These are phyloP conservation scores for Fusarium tricinctum DNA, from an alignment of 2,329 filamentous ascomycete species.

Conservation along the genomic window DNA sequence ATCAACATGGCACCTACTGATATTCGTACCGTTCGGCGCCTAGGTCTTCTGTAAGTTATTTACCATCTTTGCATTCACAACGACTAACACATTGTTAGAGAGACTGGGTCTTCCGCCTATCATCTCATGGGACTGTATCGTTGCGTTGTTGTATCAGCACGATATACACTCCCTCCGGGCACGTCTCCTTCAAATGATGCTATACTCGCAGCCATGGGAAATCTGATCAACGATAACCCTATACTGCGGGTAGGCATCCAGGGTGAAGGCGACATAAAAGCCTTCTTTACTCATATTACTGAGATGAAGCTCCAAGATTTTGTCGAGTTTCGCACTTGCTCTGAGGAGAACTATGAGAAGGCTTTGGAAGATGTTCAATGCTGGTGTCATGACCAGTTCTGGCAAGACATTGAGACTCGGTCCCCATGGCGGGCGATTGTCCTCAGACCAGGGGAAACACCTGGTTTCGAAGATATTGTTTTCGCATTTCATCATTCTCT, in stretches of 20 bases:
- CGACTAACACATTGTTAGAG: conserved; percentile 51
- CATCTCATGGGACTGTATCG: conserved; percentile 63
- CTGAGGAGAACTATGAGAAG: conserved; percentile 51
- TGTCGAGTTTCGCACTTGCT: conserved; percentile 53
- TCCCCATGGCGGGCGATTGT: conserved; percentile 65
- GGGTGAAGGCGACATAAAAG: conserved; percentile 58
- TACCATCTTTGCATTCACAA: background rate
- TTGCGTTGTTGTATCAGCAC: conserved; percentile 61
- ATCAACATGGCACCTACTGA: conserved; percentile 27
- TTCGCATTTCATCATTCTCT: conserved; percentile 68
- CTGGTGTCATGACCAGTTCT: conserved; percentile 58
- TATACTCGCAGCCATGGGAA: conserved; percentile 57
- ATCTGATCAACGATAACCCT: conserved; percentile 60
- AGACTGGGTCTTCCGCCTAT: conserved; percentile 61
- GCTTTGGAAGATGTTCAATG: conserved; percentile 54
- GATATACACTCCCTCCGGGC: conserved; percentile 53
- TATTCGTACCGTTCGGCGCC: conserved; percentile 42
- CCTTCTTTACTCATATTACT: conserved; percentile 61
- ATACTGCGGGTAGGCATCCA: conserved; percentile 65
- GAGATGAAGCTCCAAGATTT: conserved; percentile 61
- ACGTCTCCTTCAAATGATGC: conserved; percentile 10
- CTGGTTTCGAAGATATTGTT: conserved; percentile 56
- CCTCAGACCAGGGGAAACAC: conserved; percentile 42
- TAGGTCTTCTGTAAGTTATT: conserved; percentile 47
- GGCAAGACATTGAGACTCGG: conserved; percentile 55